Evolutionary conservation across 2,329 filamentous ascomycete genomes (phyloP), one percentile per base, ranked within the genome.

Genomic region (Paracorniculantispora psalliotae): DNA sequence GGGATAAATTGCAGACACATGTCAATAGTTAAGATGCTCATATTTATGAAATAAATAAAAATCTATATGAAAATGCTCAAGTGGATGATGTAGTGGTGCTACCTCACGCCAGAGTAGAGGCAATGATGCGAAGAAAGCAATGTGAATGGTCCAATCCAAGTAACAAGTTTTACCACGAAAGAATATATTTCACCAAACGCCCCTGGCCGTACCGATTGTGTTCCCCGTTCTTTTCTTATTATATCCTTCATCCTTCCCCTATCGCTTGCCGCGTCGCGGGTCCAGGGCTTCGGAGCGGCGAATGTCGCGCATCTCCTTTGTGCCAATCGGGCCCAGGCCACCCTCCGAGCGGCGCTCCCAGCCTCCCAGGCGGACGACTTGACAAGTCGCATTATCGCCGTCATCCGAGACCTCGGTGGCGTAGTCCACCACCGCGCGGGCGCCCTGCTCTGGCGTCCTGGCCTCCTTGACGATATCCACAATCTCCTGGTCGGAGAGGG

Each of bases 391-490:
- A 67, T 89, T 89, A 69, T 89, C 86, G 10, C 86, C 86, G 67
- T 78, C 79, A 17, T 66, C 78, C 26, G 84, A 87, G 4, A 96
- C 89, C 74, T 97, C 94, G 0, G 90, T 94, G 0, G 93, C 92
- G 72, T 94, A 97, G 59, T 85, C 84, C 28, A 96, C 91, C 8
- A 99, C 84, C 62, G 88, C 85, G 60, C 81, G 81, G 1, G 91
- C 86, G 3, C 87, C 94, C 70, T 96, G 85, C 65, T 96, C 93
- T 0, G 94, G 94, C 0, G 93, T 97, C 68, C 82, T 87, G 5
- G 92, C 90, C 74, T 99, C 94, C 73, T 97, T 97, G 67, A 97
- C 81, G 33, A 97, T 86, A 70, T 99, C 94, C 30, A 97, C 92
- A 62, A 97, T 91, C 75, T 99, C 94, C 75, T 97, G 93, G 69